Evolutionary conservation across 2,329 filamentous ascomycete genomes (phyloP), one percentile per base, ranked within the genome.

Genomic region (Cladosporium austrohemisphaericum): DNA sequence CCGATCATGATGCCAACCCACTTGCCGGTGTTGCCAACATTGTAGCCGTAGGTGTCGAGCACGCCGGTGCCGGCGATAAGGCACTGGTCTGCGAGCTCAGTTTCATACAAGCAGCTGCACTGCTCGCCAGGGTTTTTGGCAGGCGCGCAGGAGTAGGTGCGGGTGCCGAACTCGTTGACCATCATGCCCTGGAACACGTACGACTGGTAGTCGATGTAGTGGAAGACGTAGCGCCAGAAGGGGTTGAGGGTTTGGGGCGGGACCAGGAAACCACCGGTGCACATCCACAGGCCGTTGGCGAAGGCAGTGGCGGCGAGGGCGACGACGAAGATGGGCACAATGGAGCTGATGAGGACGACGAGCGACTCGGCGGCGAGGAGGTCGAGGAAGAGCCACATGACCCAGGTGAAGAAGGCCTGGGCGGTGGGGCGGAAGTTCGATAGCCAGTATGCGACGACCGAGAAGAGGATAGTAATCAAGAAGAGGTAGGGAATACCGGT

Each of bases 111-210:
- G 70, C 88, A 94, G 32, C 76, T 75, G 58, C 81, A 51, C 5
- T 16, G 8, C 8, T 51, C 90, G 64, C 53, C 77, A 74, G 5
- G 78, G 89, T 0, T 67, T 68, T 0, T 62, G 53, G 54, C 74
- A 68, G 16, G 57, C 32, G 48, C 61, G 62, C 87, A 92, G 3
- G 68, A 65, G 65, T 87, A 94, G 3, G 71, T 76, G 11, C 86
- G 74, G 14, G 77, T 56, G 1, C 72, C 71, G 65, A 95, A 93
- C 70, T 95, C 87, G 61, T 93, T 94, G 46, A 92, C 83, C 87
- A 94, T 93, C 88, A 95, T 93, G 11, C 87, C 88, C 63, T 92
- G 81, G 64, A 94, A 95, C 3, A 94, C 88, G 59, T 91, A 94
- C 33, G 76, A 74, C 69, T 92, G 88, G 62, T 94, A 94, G 65